A percentile compares a stretch with the other conserved stretches of the same genome.
These are phyloP conservation scores for Nitzschia sp. DNA, from an alignment of 108 stramenopile genomes.

Conservation along the genomic window DNA sequence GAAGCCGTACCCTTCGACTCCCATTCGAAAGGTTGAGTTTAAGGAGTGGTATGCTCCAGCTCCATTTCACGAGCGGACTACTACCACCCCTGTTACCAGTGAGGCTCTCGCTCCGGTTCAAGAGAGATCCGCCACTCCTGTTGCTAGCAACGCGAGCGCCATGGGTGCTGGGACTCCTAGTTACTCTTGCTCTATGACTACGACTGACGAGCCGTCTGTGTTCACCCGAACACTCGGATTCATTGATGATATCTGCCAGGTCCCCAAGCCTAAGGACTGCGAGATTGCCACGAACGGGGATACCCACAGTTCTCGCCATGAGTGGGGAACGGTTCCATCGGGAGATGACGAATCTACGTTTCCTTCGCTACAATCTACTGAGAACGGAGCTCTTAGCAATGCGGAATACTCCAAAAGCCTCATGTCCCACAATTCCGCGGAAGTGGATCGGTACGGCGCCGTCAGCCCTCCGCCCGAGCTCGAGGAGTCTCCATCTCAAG, in stretches of 20 bases:
- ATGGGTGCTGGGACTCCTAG: neutral
- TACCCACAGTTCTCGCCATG: neutral
- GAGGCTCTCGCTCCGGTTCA: neutral
- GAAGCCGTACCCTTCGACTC: neutral
- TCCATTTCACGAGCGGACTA: neutral
- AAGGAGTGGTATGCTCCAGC: neutral
- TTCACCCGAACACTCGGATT: conserved; percentile 1
- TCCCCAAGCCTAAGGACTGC: neutral
- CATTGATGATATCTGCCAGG: conserved; percentile 9
- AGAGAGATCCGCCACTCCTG: neutral
- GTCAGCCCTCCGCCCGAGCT: neutral
- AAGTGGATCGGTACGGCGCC: neutral
- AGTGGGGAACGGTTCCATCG: conserved; percentile 5
- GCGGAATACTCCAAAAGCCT: neutral
- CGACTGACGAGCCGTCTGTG: neutral
- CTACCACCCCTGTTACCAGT: neutral
- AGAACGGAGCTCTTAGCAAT: neutral
- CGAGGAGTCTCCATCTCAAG: conserved; percentile 27
- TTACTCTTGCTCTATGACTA: neutral
- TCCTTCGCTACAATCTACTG: conserved; percentile 4
- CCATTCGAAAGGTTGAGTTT: conserved; percentile 1
- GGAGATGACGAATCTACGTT: conserved; percentile 5
- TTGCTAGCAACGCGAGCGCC: neutral
- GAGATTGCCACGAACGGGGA: neutral
- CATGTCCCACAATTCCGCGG: neutral